phyloP scores from a whole-genome alignment of 305 asterid genomes.

The Solanum hybrid region DNA sequence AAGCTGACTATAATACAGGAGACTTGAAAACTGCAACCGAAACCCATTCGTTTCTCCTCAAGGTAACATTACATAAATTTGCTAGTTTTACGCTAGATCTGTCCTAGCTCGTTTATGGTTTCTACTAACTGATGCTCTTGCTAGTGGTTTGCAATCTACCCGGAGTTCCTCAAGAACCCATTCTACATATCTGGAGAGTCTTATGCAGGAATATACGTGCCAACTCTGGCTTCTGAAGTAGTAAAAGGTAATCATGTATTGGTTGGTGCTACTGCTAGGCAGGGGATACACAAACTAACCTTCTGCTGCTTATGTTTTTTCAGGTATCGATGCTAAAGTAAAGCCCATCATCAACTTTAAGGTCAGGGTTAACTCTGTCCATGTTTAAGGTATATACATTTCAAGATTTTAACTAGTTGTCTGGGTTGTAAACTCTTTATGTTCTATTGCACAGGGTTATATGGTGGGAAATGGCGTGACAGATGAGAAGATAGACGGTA shows the following conservation, averaged over 20 bases:
- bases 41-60: slow-evolving; percentile 76
- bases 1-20: slow-evolving; percentile 66
- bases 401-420: not conserved
- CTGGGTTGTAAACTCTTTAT: slow-evolving; percentile 7
- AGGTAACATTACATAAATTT: slow-evolving; percentile 30
- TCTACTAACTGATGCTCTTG: slow-evolving; percentile 7
- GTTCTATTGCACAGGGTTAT: slow-evolving; percentile 60
- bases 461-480: slow-evolving; percentile 95
- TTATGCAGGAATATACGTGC: slow-evolving; percentile 93
- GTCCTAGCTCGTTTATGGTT: not conserved
- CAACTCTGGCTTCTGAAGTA: slow-evolving; percentile 82
- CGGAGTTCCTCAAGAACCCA: slow-evolving; percentile 68
- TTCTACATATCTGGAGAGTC: slow-evolving; percentile 86
- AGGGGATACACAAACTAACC: not conserved
- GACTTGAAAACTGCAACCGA: slow-evolving; percentile 79
- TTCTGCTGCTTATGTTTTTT: slow-evolving; percentile 3
- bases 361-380: not conserved
- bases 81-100: not conserved
- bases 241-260: slow-evolving; percentile 44
- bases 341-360: slow-evolving; percentile 58
- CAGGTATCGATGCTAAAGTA: slow-evolving; percentile 64
- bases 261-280: not conserved
- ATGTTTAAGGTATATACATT: slow-evolving; percentile 40
- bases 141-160: slow-evolving; percentile 89
- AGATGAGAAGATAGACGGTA: slow-evolving; percentile 65